Conservation (phyloP, 2,329 filamentous ascomycete species). For the Ophiostoma montium region DNA sequence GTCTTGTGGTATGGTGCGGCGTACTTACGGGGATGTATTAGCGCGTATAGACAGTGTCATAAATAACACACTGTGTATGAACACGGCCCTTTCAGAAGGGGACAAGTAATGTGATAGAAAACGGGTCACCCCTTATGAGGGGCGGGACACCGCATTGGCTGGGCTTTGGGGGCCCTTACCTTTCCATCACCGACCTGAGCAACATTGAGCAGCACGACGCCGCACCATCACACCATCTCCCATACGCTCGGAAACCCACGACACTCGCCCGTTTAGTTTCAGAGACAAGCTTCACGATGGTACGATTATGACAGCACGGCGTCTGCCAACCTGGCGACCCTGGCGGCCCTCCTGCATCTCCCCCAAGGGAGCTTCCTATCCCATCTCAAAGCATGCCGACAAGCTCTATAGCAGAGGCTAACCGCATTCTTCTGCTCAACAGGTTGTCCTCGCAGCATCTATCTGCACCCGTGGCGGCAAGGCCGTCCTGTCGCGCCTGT, state of each 20-base stretch:
- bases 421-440: background rate
- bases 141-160: slow-evolving; percentile 10
- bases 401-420: background rate
- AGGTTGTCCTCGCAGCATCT: slow-evolving; percentile 97
- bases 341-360: background rate
- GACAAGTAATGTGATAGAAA: slow-evolving; percentile 14
- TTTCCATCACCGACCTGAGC: slow-evolving; percentile 5
- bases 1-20: background rate
- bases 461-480: slow-evolving; percentile 98
- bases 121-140: slow-evolving; percentile 11
- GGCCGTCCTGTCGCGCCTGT: slow-evolving; percentile 93
- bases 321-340: background rate
- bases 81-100: slow-evolving; percentile 13
- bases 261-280: background rate
- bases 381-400: background rate
- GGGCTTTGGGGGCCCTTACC: slow-evolving; percentile 6
- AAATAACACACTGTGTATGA: background rate
- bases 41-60: background rate
- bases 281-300: slow-evolving; percentile 6
- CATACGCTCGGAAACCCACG: background rate
- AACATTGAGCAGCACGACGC: background rate
- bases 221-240: background rate
- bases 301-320: background rate
- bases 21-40: background rate
- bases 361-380: background rate